Evolutionary conservation across 306 rosid genomes (phyloP).

Genomic region (Malus sieversii): DNA sequence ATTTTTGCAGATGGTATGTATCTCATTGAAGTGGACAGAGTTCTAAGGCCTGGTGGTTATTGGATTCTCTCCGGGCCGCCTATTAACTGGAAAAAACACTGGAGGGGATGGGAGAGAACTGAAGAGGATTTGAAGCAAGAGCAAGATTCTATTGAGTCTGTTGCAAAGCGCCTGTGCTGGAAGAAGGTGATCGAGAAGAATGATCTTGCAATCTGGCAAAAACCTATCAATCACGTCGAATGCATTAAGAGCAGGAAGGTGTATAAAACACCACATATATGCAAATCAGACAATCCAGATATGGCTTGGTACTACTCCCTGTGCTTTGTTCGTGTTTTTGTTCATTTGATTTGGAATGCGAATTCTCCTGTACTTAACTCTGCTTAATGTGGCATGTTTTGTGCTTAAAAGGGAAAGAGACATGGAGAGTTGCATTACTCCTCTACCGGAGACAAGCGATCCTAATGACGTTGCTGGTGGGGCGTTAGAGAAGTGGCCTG

Average conservation of each 20-base stretch:
- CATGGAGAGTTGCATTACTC: slow-evolving; percentile 84
- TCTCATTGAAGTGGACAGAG: slow-evolving; percentile 78
- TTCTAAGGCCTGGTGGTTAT: slow-evolving; percentile 90
- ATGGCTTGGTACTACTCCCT: slow-evolving; percentile 56
- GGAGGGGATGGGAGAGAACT: slow-evolving; percentile 93
- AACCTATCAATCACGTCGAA: slow-evolving; percentile 75
- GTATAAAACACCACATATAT: slow-evolving; percentile 61
- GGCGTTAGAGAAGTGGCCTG: slow-evolving; percentile 79
- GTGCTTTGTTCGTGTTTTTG: not conserved
- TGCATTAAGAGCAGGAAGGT: slow-evolving; percentile 48
- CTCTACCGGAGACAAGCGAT: slow-evolving; percentile 59
- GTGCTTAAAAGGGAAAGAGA: slow-evolving; percentile 52
- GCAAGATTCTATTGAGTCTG: slow-evolving; percentile 70
- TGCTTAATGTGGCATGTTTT: not conserved
- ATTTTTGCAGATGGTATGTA: slow-evolving; percentile 67
- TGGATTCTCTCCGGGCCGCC: slow-evolving; percentile 99
- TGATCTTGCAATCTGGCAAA: slow-evolving; percentile 83
- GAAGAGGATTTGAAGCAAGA: slow-evolving; percentile 75
- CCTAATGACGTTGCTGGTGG: slow-evolving; percentile 66
- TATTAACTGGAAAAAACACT: slow-evolving; percentile 70
- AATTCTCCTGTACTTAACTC: not conserved
- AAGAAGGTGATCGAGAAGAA: slow-evolving; percentile 64
- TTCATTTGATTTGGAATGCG: not conserved
- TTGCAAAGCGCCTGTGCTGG: slow-evolving; percentile 74
- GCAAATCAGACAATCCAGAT: slow-evolving; percentile 80